Evolutionary conservation across 345 rosid species (phyloP), one percentile per base, ranked within the genome.

Genomic region (Litchi chinensis): DNA sequence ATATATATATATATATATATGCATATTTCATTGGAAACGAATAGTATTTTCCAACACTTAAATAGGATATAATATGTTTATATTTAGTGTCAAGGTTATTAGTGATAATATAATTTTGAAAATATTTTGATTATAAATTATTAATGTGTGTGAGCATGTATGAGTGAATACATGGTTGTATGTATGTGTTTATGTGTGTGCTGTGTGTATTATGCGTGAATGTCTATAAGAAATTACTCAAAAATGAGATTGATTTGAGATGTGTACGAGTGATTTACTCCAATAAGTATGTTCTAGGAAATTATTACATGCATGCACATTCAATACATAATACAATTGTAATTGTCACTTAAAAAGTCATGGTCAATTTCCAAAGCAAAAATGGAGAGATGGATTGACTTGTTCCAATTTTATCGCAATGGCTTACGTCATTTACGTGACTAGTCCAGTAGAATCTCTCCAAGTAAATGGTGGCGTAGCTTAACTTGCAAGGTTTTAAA

Each of bases 401-500:
- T 21, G 56, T 56, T 78, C 78, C 24, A 57, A 57, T 0, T 39
- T 50, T 22, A 32, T 43, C 79, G 78, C 73, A 76, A 81, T 15
- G 13, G 66, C 78, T 76, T 71, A 76, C 43, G 83, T 79, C 76
- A 73, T 22, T 1, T 2, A n/a, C 8, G 0, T 32, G 19, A 13
- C 5, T 11, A 0, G 26, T 56, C 22, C 24, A 4, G 24, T 68
- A 2, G 43, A 3, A 4, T n/a, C 4, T 37, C 43, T 40, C 54
- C 50, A 43, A 73, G 81, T 73, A 62, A 59, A 69, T 16, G 43
- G 22, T 41, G 50, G 28, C 73, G 65, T 84, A 41, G 28, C 88
- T 78, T 82, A 40, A 1, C 77, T 15, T 39, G 62, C 68, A 83
- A 76, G 86, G 70, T 73, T 80, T 10, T 9, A 6, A 19, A 46